Conservation (phyloP, 345 rosid genomes). For the Aurinia saxatilis region DNA sequence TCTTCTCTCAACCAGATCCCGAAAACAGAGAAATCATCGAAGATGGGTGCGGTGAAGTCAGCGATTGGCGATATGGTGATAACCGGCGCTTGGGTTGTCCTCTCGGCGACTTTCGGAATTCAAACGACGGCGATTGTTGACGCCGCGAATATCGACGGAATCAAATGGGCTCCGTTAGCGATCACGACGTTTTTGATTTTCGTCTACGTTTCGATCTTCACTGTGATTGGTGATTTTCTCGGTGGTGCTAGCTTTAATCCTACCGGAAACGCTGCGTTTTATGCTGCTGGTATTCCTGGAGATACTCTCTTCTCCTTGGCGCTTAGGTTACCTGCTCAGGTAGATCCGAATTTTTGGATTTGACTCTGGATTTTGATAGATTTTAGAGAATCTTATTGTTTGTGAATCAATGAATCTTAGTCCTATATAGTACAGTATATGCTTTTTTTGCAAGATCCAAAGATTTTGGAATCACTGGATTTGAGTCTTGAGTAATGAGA, state of each 20-base stretch:
- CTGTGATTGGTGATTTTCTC: conserved; percentile 37
- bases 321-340: conserved; percentile 92
- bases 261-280: conserved; percentile 74
- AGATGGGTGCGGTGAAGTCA: conserved; percentile 55
- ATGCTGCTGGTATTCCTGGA: conserved; percentile 70
- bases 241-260: conserved; percentile 97
- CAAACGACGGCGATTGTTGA: conserved; percentile 44
- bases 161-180: conserved; percentile 45
- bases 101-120: conserved; percentile 54
- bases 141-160: conserved; percentile 38
- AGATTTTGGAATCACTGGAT: too few relatives aligned
- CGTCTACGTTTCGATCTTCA: conserved; percentile 58
- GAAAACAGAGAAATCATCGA: conserved; percentile 1
- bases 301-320: conserved; percentile 83
- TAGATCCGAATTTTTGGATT: conserved; percentile 18
- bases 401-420: conserved; percentile 1
- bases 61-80: conserved; percentile 66
- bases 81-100: conserved; percentile 75
- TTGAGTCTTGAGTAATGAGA: too few relatives aligned
- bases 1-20: conserved; percentile 16
- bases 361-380: not conserved
- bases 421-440: conserved; percentile 2
- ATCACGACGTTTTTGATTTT: conserved; percentile 55
- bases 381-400: conserved; percentile 5
- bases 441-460: not conserved